Base-by-base conservation (phyloP, 441 rosid genomes). In the Gossypium davidsonii region DNA sequence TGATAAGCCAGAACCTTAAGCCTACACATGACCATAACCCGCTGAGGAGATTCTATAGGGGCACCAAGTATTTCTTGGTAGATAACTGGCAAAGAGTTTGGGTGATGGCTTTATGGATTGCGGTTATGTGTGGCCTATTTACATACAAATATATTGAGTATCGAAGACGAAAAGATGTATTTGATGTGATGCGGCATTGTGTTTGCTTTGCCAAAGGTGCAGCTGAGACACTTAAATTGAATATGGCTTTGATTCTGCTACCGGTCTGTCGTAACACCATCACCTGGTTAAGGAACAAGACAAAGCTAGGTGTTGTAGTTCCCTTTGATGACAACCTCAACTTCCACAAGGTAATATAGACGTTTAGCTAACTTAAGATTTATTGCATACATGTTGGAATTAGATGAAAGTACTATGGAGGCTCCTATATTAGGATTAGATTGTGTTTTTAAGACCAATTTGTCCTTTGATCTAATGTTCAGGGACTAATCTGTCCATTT, bases 151-250 rank as follows among this genome's bases (percentile, higher is more conserved):
- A 62, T 44, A 21, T 85, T 17, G 80, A 85, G 71, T 87, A 85
- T 57, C 57, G 70, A 20, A 59, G 69, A 14, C 82, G 76, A 73
- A 74, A 79, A 1, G 87, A 49, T n/a, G 88, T 85, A 18, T 84
- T 73, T 63, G 20, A 75, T 20, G 87, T 87, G 7, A 79, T 89
- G 91, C 85, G 89, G 6, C 48, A 55, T 51, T 89, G 93, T 48
- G 84, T 87, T 6, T 89, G 93, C 81, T 17, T 78, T 48, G 91
- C 93, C 67, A 89, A 89, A 77, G 93, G 93, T 26, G 93, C 87
- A 18, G 93, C 90, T 12, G 93, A 89, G 85, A 89, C 91, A 1
- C 82, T 89, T 4, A 89, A 89, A 77, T 77, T 89, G 37, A 89
- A 87, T 71, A 89, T 89, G 93, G 91, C 93, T 51, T 42, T 89